Evolutionary conservation across 129 eudicot species (phyloP).

Genomic region (Helianthus tuberosus): DNA sequence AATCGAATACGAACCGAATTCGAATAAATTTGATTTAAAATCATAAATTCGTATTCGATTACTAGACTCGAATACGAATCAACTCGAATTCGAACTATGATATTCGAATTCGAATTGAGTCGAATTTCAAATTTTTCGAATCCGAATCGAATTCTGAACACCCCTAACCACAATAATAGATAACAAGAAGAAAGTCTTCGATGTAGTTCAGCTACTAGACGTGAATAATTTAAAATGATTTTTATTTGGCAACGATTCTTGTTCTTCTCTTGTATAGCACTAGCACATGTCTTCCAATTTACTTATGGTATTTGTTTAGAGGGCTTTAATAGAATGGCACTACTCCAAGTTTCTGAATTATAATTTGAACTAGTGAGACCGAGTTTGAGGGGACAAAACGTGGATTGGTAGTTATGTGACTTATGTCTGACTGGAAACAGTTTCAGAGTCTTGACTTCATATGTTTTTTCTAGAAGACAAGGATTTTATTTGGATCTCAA

Average conservation of each 20-base stretch:
- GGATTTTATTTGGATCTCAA: too few species aligned
- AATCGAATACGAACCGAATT: too few species aligned
- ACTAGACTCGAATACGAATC: too few species aligned
- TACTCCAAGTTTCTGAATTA: background rate
- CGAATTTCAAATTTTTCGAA: too few species aligned
- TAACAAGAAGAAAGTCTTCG: conserved; percentile 12
- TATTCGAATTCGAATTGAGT: too few species aligned
- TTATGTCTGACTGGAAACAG: conserved; percentile 4
- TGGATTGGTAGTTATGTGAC: background rate
- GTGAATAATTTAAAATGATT: background rate
- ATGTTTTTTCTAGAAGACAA: background rate
- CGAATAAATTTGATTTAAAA: too few species aligned
- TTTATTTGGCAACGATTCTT: background rate
- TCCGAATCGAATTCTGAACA: too few species aligned
- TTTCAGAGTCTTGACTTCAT: background rate
- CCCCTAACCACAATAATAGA: background rate
- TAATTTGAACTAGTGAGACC: background rate
- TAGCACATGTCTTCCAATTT: background rate
- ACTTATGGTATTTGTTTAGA: background rate
- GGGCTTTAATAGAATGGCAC: background rate
- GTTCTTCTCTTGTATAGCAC: background rate
- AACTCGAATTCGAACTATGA: too few species aligned
- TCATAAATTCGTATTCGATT: too few species aligned
- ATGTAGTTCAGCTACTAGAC: conserved; percentile 16
- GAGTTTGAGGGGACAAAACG: background rate